phyloP scores from a whole-genome alignment of 2,329 filamentous ascomycete species.

The Didymella arachidicola region DNA sequence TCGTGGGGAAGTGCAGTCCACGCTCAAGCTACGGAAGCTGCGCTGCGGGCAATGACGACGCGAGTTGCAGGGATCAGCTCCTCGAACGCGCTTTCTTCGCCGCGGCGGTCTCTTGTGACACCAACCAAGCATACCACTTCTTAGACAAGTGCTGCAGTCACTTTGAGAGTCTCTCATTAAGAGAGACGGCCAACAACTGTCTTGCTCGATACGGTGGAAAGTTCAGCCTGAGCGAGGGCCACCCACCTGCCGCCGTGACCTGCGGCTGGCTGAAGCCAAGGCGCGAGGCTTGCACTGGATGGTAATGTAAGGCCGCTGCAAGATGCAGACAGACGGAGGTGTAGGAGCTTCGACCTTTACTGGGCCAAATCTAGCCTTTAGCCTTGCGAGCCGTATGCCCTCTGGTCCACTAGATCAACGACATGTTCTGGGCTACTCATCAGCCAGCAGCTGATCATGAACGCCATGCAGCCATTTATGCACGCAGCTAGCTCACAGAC shows the following conservation, averaged over 20 bases:
- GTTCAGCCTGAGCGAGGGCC: neutral
- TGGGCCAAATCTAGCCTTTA: neutral
- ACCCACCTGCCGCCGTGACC: neutral
- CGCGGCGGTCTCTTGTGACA: slow-evolving; percentile 12
- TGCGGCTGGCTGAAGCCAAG: neutral
- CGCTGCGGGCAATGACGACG: slow-evolving; percentile 18
- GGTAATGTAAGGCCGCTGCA: neutral
- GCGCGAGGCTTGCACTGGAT: neutral
- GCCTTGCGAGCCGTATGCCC: neutral
- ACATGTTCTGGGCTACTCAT: neutral
- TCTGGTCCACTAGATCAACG: neutral
- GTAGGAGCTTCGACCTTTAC: neutral
- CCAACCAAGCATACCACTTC: neutral
- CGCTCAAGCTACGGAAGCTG: slow-evolving; percentile 29
- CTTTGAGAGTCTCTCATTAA: neutral
- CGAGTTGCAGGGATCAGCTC: slow-evolving; percentile 7
- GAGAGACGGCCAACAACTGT: neutral
- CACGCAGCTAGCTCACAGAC: neutral
- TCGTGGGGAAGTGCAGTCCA: slow-evolving; percentile 25
- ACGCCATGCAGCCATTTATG: neutral
- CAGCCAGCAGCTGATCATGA: neutral
- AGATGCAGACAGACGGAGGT: neutral
- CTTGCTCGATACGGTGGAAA: neutral
- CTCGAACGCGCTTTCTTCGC: neutral
- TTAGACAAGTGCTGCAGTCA: neutral